Evolutionary conservation across 495 filamentous ascomycete genomes (phyloP).

Genomic region (Elasticomyces elasticus): DNA sequence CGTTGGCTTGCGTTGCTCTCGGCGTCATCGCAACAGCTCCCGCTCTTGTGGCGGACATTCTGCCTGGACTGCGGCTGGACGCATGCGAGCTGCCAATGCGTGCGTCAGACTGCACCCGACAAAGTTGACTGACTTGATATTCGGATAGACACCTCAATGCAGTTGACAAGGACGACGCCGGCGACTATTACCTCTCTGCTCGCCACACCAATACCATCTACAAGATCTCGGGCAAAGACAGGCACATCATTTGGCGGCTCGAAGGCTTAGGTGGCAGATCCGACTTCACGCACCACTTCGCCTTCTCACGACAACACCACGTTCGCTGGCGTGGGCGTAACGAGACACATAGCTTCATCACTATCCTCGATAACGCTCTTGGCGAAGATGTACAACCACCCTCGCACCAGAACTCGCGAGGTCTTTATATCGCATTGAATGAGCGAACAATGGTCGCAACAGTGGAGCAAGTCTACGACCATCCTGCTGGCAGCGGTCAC

Average conservation of each 20-base stretch:
- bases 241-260: constrained; percentile 21
- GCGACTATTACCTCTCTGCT: constrained; percentile 20
- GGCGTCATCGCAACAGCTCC: too few species aligned
- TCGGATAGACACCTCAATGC: constrained; percentile 19
- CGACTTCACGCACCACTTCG: constrained; percentile 8
- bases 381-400: neutral
- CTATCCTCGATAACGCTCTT: constrained; percentile 14
- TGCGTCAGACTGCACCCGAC: too few species aligned
- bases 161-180: constrained; percentile 16
- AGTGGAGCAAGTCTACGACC: neutral
- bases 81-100: too few species aligned
- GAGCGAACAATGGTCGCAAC: constrained; percentile 5
- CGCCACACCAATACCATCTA: constrained; percentile 18
- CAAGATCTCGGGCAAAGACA: constrained; percentile 16
- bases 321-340: constrained; percentile 7
- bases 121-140: neutral
- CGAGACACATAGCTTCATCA: constrained; percentile 9
- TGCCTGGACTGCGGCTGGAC: too few species aligned
- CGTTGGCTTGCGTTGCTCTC: too few species aligned
- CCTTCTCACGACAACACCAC: constrained; percentile 16
- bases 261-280: constrained; percentile 4
- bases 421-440: constrained; percentile 10
- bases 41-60: too few species aligned
- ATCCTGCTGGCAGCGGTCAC: neutral
- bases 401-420: constrained; percentile 1